Evolutionary conservation across 495 filamentous ascomycete species (phyloP).

Genomic region (Rostrohypoxylon terebratum): DNA sequence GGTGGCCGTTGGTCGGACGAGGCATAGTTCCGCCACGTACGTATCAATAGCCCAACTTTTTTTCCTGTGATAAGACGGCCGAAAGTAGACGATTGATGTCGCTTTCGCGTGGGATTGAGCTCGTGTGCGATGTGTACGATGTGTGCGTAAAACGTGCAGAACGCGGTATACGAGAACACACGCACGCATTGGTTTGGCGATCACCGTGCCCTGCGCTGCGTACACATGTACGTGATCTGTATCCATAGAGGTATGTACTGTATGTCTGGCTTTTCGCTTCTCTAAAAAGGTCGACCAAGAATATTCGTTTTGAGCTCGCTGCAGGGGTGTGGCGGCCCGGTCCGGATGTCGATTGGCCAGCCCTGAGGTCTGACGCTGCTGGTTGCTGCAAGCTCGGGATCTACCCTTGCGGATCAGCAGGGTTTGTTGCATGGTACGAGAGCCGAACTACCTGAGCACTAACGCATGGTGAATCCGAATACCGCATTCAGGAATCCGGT

Average conservation of each 20-base stretch:
- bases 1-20: conserved; percentile 4
- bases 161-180: not conserved
- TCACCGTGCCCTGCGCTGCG: not conserved
- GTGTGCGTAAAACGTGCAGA: not conserved
- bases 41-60: not conserved
- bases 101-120: conserved; percentile 1
- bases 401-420: conserved; percentile 34
- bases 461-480: conserved; percentile 27
- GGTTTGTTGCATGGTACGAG: conserved; percentile 29
- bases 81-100: not conserved
- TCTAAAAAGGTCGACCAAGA: not conserved
- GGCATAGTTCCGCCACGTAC: conserved; percentile 14
- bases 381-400: conserved; percentile 24
- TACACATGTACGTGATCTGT: not conserved
- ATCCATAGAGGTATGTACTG: conserved; percentile 1
- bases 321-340: conserved; percentile 23
- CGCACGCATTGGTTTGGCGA: conserved; percentile 2
- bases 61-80: not conserved
- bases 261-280: conserved; percentile 23
- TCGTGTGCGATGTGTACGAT: not conserved
- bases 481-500: conserved; percentile 36
- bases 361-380: not conserved
- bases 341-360: conserved; percentile 26
- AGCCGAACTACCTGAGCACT: conserved; percentile 16
- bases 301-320: not conserved